Conservation (phyloP, 2,329 filamentous ascomycete species). For the Ustulina deusta region DNA sequence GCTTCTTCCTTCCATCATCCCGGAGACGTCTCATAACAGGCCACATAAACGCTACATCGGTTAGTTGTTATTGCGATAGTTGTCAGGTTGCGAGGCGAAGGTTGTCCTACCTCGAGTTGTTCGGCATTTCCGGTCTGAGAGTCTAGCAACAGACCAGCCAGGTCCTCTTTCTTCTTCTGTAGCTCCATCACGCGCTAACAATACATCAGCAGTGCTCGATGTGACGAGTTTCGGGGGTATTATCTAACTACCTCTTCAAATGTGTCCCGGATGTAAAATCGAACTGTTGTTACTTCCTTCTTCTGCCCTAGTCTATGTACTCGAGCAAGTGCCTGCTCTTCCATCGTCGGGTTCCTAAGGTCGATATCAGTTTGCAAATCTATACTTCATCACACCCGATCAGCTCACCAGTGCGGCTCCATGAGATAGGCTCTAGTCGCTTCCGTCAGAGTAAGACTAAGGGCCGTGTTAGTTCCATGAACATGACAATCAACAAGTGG, state of each 20-base stretch:
- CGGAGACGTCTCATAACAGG: not conserved
- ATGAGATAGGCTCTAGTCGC: conserved; percentile 62
- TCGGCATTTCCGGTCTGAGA: too few species aligned
- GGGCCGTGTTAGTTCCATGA: too few species aligned
- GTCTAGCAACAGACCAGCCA: conserved; percentile 19
- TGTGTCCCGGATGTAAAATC: conserved; percentile 54
- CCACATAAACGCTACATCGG: conserved; percentile 16
- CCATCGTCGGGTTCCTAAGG: conserved; percentile 57
- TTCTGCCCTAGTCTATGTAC: conserved; percentile 54
- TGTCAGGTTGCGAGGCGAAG: not conserved
- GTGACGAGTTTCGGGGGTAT: too few species aligned
- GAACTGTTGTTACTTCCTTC: conserved; percentile 53
- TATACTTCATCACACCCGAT: not conserved
- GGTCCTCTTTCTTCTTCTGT: too few species aligned
- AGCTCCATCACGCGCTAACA: conserved; percentile 21
- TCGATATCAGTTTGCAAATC: not conserved
- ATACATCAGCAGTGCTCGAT: conserved; percentile 1
- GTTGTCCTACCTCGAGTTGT: too few species aligned
- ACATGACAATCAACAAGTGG: not conserved
- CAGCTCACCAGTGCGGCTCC: conserved; percentile 61
- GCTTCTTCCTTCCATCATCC: not conserved
- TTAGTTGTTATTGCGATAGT: not conserved
- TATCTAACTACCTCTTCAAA: conserved; percentile 53
- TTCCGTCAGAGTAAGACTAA: conserved; percentile 61
- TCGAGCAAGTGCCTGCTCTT: conserved; percentile 58